These are phyloP conservation scores for Candida golubevii DNA, from an alignment of 805 yeast genomes.

Conservation along the genomic window DNA sequence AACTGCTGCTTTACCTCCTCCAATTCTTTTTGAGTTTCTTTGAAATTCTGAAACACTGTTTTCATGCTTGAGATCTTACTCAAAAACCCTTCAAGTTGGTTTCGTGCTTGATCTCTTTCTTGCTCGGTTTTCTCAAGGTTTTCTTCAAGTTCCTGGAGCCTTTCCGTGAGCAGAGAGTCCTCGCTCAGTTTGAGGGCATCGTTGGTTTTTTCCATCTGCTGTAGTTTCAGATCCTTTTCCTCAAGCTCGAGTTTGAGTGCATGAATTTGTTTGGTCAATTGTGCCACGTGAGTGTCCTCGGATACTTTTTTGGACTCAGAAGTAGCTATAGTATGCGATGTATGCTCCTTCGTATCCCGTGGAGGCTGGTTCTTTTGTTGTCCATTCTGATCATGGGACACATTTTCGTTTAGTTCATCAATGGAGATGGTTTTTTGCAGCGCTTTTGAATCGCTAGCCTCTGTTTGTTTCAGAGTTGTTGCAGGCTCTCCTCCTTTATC, in stretches of 20 bases:
- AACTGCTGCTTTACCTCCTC: conserved; percentile 29
- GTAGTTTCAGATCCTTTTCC: conserved; percentile 1
- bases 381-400: no score
- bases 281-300: no score
- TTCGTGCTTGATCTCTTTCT: conserved; percentile 56
- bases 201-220: conserved; percentile 6
- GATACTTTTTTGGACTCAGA: no score
- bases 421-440: no score
- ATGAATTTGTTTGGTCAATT: neutral
- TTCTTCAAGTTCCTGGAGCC: neutral
- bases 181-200: conserved; percentile 1
- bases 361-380: no score
- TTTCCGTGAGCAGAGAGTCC: neutral
- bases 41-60: conserved; percentile 65
- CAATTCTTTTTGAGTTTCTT: conserved; percentile 60
- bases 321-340: no score
- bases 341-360: no score
- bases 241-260: conserved; percentile 3
- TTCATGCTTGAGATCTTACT: conserved; percentile 71
- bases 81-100: conserved; percentile 57
- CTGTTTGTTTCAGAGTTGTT: no score
- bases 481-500: no score
- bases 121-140: conserved; percentile 13
- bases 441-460: no score
- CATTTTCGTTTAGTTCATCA: no score